Evolutionary conservation across 2,329 filamentous ascomycete genomes (phyloP).

Genomic region (Periconia sp.): DNA sequence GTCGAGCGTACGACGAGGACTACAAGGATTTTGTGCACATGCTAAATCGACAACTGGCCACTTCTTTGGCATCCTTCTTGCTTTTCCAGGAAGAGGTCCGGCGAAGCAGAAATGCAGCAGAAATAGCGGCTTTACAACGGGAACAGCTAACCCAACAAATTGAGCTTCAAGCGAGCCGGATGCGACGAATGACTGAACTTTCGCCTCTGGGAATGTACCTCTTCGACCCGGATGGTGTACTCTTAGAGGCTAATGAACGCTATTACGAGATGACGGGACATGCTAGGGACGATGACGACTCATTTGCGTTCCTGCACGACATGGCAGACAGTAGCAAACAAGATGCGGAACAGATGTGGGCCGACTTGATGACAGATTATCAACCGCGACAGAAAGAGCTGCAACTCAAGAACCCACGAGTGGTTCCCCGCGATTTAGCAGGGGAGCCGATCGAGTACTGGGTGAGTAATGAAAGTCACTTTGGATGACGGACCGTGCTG

Average conservation of each 20-base stretch:
- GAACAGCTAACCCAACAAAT: conserved; percentile 35
- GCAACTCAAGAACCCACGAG: conserved; percentile 46
- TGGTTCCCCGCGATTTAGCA: conserved; percentile 40
- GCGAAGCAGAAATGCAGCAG: conserved; percentile 29
- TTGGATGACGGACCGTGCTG: no score
- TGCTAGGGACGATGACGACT: conserved; percentile 42
- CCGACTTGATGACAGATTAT: conserved; percentile 41
- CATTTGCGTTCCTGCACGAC: conserved; percentile 52
- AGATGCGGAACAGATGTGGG: conserved; percentile 48
- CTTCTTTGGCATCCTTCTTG: conserved; percentile 41
- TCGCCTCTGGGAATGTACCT: conserved; percentile 42
- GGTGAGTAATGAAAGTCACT: no score
- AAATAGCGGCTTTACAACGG: conserved; percentile 34
- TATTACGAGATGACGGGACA: conserved; percentile 55
- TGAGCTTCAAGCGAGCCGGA: conserved; percentile 37
- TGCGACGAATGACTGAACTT: conserved; percentile 42
- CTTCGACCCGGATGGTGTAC: conserved; percentile 47
- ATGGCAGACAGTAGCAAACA: conserved; percentile 45
- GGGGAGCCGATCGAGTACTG: conserved; percentile 53
- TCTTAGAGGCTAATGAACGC: conserved; percentile 51
- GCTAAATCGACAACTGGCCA: conserved; percentile 40
- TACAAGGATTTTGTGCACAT: conserved; percentile 37
- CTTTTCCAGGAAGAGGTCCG: conserved; percentile 42
- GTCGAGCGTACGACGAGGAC: conserved; percentile 40
- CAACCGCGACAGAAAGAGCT: conserved; percentile 51